phyloP scores from a whole-genome alignment of 495 filamentous ascomycete species.

The Chaetomium tenue region DNA sequence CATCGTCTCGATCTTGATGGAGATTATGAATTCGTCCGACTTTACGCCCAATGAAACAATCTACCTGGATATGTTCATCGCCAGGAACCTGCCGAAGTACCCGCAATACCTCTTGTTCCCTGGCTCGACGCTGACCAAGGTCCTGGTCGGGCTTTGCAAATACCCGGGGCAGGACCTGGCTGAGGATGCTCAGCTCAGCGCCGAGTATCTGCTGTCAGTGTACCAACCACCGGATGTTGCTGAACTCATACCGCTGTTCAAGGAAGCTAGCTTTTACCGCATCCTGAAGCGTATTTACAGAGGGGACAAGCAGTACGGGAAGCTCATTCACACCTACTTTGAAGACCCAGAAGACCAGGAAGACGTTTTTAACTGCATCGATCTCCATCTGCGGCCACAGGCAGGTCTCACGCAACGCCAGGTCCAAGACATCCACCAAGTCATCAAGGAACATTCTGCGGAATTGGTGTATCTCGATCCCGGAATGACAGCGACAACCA shows the following conservation, averaged over 20 bases:
- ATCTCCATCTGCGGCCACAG: constrained; percentile 72
- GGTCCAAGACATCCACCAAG: constrained; percentile 66
- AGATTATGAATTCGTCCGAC: constrained; percentile 72
- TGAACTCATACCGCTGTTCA: constrained; percentile 70
- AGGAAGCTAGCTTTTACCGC: constrained; percentile 82
- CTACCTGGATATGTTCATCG: constrained; percentile 97
- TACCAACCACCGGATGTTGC: constrained; percentile 85
- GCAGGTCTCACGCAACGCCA: constrained; percentile 72
- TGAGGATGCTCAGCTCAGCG: constrained; percentile 92
- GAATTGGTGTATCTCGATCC: constrained; percentile 72
- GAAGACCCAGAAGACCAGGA: constrained; percentile 76
- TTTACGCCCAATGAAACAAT: constrained; percentile 82
- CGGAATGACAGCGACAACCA: constrained; percentile 62
- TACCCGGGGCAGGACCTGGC: constrained; percentile 78
- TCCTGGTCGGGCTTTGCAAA: constrained; percentile 78
- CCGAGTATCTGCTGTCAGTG: constrained; percentile 89
- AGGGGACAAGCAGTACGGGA: constrained; percentile 73
- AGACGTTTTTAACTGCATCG: constrained; percentile 72
- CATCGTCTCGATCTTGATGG: constrained; percentile 81
- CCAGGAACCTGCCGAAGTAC: constrained; percentile 93
- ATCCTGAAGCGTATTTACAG: constrained; percentile 88
- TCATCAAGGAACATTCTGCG: constrained; percentile 65
- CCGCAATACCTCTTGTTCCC: constrained; percentile 91
- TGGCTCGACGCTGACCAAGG: constrained; percentile 76
- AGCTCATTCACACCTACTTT: constrained; percentile 77